Base-by-base conservation (phyloP, 2,329 filamentous ascomycete genomes). In the Trichoderma brevicompactum region DNA sequence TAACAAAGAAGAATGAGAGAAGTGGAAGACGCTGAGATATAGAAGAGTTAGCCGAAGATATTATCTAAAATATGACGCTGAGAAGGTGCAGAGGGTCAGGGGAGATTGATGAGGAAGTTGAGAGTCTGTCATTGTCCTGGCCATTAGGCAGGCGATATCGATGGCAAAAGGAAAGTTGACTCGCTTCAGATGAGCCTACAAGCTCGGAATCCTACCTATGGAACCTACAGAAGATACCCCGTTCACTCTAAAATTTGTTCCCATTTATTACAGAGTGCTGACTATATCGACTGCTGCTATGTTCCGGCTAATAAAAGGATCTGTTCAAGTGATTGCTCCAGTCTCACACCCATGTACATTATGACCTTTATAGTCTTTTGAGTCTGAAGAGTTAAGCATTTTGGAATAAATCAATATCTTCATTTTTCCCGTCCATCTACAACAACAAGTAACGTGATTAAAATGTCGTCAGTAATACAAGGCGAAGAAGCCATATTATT, bases 61-160 rank as follows among this genome's bases (percentile, higher is more conserved):
- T 38, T 3, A 38, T 38, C 6, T 23, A 9, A 23, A 1, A 15
- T n/a, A 19, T 8, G 5, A 13, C 9, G 17, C 12, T 9, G 5
- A 54, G 60, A 64, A 64, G 50, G 49, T 5, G 36, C 41, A 32
- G 38, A 34, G 7, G 12, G n/a, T 12, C 9, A 40, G n/a, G 36
- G 5, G 6, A 32, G 15, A 23, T 7, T 36, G n/a, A 34, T 12
- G 38, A 15, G 46, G 58, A 61, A 50, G n/a, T 15, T 5, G n/a
- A n/a, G 40, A 13, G 4, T 15, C 36, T 7, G n/a, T 43, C 38
- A 10, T 15, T 38, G 32, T 17, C 8, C 10, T 38, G 17, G 17
- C 19, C 28, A 34, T 32, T 15, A 19, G 23, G 38, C 8, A 52
- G 17, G 58, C 23, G 48, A 61, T 19, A 10, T n/a, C n/a, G 28